Evolutionary conservation across 768 basidiomycete species (phyloP).

Genomic region (Plicaturopsis crispa): DNA sequence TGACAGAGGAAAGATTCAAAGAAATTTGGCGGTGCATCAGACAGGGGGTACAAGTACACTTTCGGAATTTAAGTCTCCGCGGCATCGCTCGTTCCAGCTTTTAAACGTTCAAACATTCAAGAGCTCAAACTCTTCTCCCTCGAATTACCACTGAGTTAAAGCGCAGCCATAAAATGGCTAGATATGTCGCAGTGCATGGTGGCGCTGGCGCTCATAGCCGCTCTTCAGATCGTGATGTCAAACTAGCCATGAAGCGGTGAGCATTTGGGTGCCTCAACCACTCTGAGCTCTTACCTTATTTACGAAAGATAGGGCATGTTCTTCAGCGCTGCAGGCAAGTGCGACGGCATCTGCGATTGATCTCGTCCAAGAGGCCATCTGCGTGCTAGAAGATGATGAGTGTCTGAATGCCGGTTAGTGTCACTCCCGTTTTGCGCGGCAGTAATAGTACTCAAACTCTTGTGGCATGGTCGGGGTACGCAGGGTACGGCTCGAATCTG

Average conservation of each 20-base stretch:
- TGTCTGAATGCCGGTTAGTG: constrained; percentile 61
- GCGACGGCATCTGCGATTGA: constrained; percentile 25
- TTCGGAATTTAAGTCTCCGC: too few species aligned
- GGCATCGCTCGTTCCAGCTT: too few species aligned
- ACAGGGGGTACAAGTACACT: too few species aligned
- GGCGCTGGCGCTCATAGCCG: constrained; percentile 65
- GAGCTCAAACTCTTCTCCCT: too few species aligned
- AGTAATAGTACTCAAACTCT: neutral
- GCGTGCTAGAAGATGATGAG: constrained; percentile 56
- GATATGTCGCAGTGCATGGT: constrained; percentile 63
- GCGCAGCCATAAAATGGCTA: too few species aligned
- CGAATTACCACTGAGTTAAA: too few species aligned
- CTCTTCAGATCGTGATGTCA: constrained; percentile 41
- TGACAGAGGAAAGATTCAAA: too few species aligned
- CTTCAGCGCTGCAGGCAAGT: constrained; percentile 24
- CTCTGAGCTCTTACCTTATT: neutral
- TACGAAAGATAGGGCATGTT: constrained; percentile 41
- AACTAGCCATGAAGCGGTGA: constrained; percentile 49
- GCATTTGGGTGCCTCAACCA: constrained; percentile 1
- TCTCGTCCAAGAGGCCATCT: constrained; percentile 47
- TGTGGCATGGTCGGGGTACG: neutral
- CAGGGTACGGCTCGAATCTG: constrained; percentile 74
- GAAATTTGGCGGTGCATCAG: too few species aligned
- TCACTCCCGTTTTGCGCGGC: neutral
- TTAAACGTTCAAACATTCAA: too few species aligned